phyloP scores from a whole-genome alignment of 306 rosid genomes.

The Acacia crassicarpa region DNA sequence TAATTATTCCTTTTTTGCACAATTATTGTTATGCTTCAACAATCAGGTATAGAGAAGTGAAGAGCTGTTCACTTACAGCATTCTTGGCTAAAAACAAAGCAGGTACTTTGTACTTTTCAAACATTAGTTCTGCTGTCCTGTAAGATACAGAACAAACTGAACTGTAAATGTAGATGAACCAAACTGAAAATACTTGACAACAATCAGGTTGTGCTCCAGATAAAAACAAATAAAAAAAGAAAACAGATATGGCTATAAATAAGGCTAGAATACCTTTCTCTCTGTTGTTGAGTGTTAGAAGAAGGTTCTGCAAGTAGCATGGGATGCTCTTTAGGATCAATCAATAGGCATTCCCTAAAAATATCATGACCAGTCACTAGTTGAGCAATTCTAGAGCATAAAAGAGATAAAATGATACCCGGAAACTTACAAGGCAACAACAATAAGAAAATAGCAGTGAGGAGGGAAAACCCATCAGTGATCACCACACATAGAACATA shows the following conservation, averaged over 20 bases:
- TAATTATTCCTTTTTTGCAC: neutral
- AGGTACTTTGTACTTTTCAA: constrained; percentile 96
- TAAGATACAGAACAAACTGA: constrained; percentile 36
- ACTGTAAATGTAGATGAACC: constrained; percentile 19
- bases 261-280: constrained; percentile 69
- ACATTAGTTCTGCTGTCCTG: constrained; percentile 96
- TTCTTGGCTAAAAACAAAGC: constrained; percentile 96
- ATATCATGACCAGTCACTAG: constrained; percentile 6
- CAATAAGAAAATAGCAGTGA: neutral
- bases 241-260: neutral
- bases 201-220: neutral
- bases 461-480: neutral
- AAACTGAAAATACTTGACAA: neutral
- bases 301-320: constrained; percentile 99
- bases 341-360: constrained; percentile 82
- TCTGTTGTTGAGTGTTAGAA: constrained; percentile 80
- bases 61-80: constrained; percentile 65
- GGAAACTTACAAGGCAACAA: neutral
- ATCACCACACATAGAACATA: neutral
- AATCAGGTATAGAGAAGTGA: constrained; percentile 25
- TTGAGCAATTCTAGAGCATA: constrained; percentile 9
- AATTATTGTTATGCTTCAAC: constrained; percentile 13
- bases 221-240: neutral
- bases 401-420: neutral
- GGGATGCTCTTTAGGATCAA: constrained; percentile 97